Base-by-base conservation (phyloP, 257 asterid genomes). In the Jacaranda mimosifolia region DNA sequence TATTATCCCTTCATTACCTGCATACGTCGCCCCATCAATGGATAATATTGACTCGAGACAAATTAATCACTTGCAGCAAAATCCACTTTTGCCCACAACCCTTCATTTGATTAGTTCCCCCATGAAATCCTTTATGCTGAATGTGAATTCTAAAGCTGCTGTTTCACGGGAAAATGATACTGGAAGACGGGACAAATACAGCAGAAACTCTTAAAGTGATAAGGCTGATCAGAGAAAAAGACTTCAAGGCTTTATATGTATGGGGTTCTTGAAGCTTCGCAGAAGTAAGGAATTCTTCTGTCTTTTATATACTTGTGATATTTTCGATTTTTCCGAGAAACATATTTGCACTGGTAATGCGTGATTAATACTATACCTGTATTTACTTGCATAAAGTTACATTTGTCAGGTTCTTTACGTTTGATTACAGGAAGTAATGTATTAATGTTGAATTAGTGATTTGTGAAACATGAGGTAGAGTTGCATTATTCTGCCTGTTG, bases 61-160 rank as follows among this genome's bases (percentile, higher is more conserved):
- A 19, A 17, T 79, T 42, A 83, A 82, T 68, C 86, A 81, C 8
- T 81, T 87, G 68, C 84, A 80, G 58, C 79, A 72, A 26, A 86
- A 78, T 70, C 68, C 84, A 58, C 9, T 74, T 15, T 15, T 86
- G 39, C 62, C 68, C 63, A 83, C 93, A 62, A 79, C 90, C 72
- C 91, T 83, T 69, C 86, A 83, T 35, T 72, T 89, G 78, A 82
- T 83, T 39, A 85, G 69, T 53, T 52, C 86, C 4, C 81, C 87
- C 1, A 15, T 64, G 82, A 82, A 63, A 55, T 62, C 88, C 12
- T 74, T 64, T 46, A 18, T 42, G 3, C 59, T 52, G 45, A 63
- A 77, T 78, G 73, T 74, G 14, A 79, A 73, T 60, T 76, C 75
- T 18, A 76, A 72, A 78, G 35, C 51, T 38, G 67, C 73, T 19